These are phyloP conservation scores for Plasmodium gonderi DNA, from an alignment of 169 alveolate species.

Conservation along the genomic window DNA sequence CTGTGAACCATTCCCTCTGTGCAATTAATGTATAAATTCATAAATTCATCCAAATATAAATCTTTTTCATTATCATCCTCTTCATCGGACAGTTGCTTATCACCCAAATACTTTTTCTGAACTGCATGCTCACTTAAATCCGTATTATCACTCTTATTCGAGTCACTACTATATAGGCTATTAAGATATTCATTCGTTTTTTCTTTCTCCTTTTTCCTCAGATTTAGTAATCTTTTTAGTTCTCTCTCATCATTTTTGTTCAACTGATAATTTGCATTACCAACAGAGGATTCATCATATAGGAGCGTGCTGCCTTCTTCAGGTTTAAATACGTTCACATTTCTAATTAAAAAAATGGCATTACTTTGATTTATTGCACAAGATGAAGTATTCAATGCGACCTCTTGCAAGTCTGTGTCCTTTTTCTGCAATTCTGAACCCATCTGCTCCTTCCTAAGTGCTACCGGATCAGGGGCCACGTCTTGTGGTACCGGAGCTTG, in stretches of 20 bases:
- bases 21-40: conserved; percentile 35
- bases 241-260: not conserved
- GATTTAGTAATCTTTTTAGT: not conserved
- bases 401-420: too few species aligned
- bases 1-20: conserved; percentile 13
- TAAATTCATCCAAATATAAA: conserved; percentile 41
- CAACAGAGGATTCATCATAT: conserved; percentile 13
- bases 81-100: not conserved
- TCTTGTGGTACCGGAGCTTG: not conserved
- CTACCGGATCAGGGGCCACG: not conserved
- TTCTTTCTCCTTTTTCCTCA: not conserved
- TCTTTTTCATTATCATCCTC: conserved; percentile 7
- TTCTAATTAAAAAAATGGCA: not conserved
- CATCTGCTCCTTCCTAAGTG: too few species aligned
- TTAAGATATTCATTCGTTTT: not conserved
- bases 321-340: not conserved
- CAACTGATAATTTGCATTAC: conserved; percentile 15
- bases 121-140: not conserved
- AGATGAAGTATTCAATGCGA: not conserved
- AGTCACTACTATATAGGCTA: conserved; percentile 23
- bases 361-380: not conserved
- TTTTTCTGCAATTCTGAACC: too few species aligned
- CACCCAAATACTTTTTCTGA: not conserved
- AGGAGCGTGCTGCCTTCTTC: conserved; percentile 10
- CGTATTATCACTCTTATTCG: conserved; percentile 1